Percentiles rank a stretch among this genome's conserved stretches.
Evolutionary conservation across 2,329 filamentous ascomycete genomes (phyloP).

Genomic region (Fusarium algeriense): DNA sequence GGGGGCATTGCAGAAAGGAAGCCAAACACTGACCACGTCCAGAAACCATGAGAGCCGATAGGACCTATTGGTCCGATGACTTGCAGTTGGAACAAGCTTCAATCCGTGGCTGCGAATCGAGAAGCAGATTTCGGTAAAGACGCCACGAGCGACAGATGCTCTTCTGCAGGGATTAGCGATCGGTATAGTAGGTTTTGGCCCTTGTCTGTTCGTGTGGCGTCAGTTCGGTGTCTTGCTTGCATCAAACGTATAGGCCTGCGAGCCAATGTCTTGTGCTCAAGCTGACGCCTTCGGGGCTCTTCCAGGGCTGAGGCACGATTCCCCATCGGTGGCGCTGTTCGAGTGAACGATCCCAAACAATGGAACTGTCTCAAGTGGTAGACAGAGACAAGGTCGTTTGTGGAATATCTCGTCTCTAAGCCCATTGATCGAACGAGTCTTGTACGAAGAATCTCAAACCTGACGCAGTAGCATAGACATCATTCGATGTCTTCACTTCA

Average conservation of each 20-base stretch:
- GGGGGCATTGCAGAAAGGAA: slow-evolving; percentile 14
- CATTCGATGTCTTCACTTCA: slow-evolving; percentile 25
- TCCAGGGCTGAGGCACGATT: slow-evolving; percentile 12
- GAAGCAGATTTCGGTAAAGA: slow-evolving; percentile 8
- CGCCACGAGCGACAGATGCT: slow-evolving; percentile 28
- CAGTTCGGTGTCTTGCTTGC: slow-evolving; percentile 14
- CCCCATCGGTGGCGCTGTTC: not conserved
- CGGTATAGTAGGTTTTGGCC: slow-evolving; percentile 10
- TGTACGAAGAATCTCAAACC: slow-evolving; percentile 6
- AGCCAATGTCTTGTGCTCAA: not conserved
- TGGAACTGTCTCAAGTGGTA: not conserved
- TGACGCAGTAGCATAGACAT: slow-evolving; percentile 2
- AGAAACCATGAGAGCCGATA: slow-evolving; percentile 25
- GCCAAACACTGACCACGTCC: not conserved
- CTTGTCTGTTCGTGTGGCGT: slow-evolving; percentile 22
- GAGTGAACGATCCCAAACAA: not conserved
- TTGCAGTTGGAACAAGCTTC: slow-evolving; percentile 13
- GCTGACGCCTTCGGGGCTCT: not conserved
- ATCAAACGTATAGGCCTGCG: slow-evolving; percentile 4
- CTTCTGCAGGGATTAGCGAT: slow-evolving; percentile 23
- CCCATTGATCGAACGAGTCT: not conserved
- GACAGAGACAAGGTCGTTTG: slow-evolving; percentile 13
- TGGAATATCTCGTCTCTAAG: slow-evolving; percentile 1
- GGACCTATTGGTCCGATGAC: slow-evolving; percentile 10
- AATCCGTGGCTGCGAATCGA: slow-evolving; percentile 13